Evolutionary conservation across 208 protist species (phyloP), one percentile per base, ranked within the genome.

Genomic region (Leishmania lainsoni): DNA sequence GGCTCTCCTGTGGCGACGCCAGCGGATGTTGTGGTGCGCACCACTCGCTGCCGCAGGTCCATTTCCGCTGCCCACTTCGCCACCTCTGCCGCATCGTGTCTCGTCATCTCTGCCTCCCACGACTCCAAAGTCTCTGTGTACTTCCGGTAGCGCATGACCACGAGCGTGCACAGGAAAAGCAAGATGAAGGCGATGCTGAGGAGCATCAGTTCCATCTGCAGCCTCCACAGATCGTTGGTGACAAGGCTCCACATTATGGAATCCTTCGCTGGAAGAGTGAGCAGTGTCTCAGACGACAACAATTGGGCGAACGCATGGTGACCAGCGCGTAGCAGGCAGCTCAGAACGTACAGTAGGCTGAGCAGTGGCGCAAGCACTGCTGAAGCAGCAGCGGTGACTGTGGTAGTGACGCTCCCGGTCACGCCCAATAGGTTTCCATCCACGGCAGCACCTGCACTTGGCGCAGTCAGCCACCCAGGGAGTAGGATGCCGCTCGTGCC

Each of bases 181-280:
- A 81, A 54, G 4, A 74, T 26, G 2, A 48, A 42, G 51, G 51
- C 77, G 5, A 20, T 48, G 52, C n/a, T 42, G 14, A 49, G 17
- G 9, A 81, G 77, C 68, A 75, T 49, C 52, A 39, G 10, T 52
- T 81, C 77, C 52, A 81, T 69, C 52, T 75, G 49, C 20, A 63
- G 29, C 9, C 77, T 68, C 77, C 68, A 81, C 35, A 35, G 1
- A 8, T 29, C 32, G 54, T 81, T 65, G 3, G 54, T 75, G 22
- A 54, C 65, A 48, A 81, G 77, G 35, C 68, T 49, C 51, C 69
- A 58, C 52, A 81, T 20, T 16, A 81, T 58, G 22, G 77, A 81
- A 39, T 74, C 77, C 12, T 49, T 32, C 29, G 51, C 45, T 45
- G 68, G 77, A 39, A 56, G 54, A 29, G 42, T 51, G 45, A 26